phyloP scores from a whole-genome alignment of 371 early-diverging fungal species.

The Gilbertella persicaria region DNA sequence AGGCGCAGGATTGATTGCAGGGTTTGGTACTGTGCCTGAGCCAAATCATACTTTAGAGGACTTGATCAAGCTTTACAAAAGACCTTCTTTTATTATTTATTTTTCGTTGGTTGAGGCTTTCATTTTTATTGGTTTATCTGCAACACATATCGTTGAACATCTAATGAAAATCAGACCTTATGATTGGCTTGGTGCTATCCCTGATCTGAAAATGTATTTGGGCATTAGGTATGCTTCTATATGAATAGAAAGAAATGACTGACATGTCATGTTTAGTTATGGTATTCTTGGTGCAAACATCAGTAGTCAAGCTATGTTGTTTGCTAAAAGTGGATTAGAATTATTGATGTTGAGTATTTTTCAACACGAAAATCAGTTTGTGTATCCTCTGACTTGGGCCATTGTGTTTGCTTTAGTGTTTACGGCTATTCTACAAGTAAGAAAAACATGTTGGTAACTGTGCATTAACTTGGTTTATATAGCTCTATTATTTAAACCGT shows the following conservation, averaged over 20 bases:
- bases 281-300: conserved; percentile 77
- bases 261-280: conserved; percentile 46
- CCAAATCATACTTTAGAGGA: conserved; percentile 72
- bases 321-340: conserved; percentile 85
- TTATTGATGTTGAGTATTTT: conserved; percentile 65
- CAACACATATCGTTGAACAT: conserved; percentile 54
- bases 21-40: conserved; percentile 81
- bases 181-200: conserved; percentile 16
- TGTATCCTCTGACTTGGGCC: conserved; percentile 73
- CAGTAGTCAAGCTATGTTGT: conserved; percentile 77
- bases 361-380: conserved; percentile 71
- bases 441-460: conserved; percentile 1
- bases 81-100: conserved; percentile 73
- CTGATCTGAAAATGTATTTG: conserved; percentile 40
- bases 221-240: conserved; percentile 43
- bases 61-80: conserved; percentile 70
- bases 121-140: conserved; percentile 52
- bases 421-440: conserved; percentile 74
- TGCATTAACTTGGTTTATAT: neutral
- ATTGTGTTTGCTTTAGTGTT: conserved; percentile 65
- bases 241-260: neutral
- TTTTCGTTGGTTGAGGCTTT: conserved; percentile 62
- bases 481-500: conserved; percentile 81
- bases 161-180: conserved; percentile 25
- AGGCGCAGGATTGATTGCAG: conserved; percentile 73